A percentile compares a stretch with the other conserved stretches of the same genome.
Evolutionary conservation across 148 eudicot species (phyloP).

Genomic region (Rhododendron griersonianum): DNA sequence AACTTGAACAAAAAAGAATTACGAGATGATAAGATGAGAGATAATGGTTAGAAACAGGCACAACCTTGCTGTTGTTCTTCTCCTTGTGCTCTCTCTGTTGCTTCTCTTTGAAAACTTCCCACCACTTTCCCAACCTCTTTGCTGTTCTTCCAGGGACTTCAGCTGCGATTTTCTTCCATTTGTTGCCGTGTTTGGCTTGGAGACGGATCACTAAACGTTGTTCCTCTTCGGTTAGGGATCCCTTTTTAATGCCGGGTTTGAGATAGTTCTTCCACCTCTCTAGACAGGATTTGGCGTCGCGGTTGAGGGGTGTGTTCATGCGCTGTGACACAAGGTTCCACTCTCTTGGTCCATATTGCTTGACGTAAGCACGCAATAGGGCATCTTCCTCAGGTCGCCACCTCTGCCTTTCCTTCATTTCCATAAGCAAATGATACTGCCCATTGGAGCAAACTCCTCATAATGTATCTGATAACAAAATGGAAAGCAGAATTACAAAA

Average conservation of each 20-base stretch:
- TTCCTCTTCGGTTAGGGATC: slow-evolving; percentile 62
- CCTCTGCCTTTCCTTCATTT: slow-evolving; percentile 73
- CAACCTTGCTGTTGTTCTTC: slow-evolving; percentile 15
- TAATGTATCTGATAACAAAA: slow-evolving; percentile 29
- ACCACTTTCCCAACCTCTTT: slow-evolving; percentile 73
- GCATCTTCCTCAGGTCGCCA: slow-evolving; percentile 74
- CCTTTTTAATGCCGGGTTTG: slow-evolving; percentile 64
- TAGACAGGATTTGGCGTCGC: slow-evolving; percentile 63
- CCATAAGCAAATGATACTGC: slow-evolving; percentile 22
- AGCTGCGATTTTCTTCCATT: slow-evolving; percentile 69
- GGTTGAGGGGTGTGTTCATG: slow-evolving; percentile 47
- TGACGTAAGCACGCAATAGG: slow-evolving; percentile 48
- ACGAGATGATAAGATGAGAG: neutral
- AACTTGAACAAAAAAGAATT: neutral
- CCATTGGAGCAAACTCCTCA: slow-evolving; percentile 53
- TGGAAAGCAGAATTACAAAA: neutral
- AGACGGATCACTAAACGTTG: slow-evolving; percentile 57
- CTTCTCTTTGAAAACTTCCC: slow-evolving; percentile 92
- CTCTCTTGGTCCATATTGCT: slow-evolving; percentile 62
- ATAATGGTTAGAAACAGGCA: neutral
- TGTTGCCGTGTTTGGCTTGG: slow-evolving; percentile 66
- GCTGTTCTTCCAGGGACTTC: slow-evolving; percentile 71
- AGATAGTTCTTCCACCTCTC: slow-evolving; percentile 75
- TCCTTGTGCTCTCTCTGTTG: slow-evolving; percentile 61
- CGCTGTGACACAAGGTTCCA: slow-evolving; percentile 72